phyloP scores from a whole-genome alignment of 441 rosid species.

The Aquilaria agallochum region DNA sequence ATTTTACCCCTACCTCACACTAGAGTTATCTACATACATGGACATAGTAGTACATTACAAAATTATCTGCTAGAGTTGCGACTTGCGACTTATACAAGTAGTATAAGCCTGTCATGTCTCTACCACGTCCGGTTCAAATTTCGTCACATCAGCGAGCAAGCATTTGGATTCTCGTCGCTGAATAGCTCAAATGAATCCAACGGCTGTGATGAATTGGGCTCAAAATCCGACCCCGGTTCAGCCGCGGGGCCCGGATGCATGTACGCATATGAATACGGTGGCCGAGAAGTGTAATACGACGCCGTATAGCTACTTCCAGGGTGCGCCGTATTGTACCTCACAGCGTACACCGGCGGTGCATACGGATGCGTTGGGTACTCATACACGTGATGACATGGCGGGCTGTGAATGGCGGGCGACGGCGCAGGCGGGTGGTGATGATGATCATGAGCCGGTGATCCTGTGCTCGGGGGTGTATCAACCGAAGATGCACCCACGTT shows the following conservation, averaged over 20 bases:
- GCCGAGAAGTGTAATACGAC: conserved; percentile 35
- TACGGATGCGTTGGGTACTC: conserved; percentile 31
- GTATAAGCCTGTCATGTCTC: conserved; percentile 18
- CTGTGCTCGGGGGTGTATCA: conserved; percentile 21
- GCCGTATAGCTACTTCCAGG: conserved; percentile 32
- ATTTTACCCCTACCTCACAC: conserved; percentile 14
- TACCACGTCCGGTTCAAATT: background rate
- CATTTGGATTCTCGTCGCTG: conserved; percentile 90
- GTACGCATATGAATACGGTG: conserved; percentile 35
- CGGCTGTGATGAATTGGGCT: conserved; percentile 42
- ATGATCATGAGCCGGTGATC: conserved; percentile 15
- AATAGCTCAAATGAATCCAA: conserved; percentile 65
- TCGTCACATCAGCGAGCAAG: conserved; percentile 72
- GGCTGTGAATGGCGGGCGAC: conserved; percentile 34
- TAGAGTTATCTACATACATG: conserved; percentile 11
- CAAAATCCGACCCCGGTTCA: conserved; percentile 33
- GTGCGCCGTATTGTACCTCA: conserved; percentile 35
- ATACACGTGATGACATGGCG: conserved; percentile 34
- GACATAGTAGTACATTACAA: conserved; percentile 18
- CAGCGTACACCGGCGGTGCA: conserved; percentile 42
- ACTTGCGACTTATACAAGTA: conserved; percentile 15
- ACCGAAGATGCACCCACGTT: conserved; percentile 20
- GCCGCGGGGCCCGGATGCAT: conserved; percentile 34
- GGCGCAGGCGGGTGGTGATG: conserved; percentile 10
- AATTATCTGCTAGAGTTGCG: conserved; percentile 1